A percentile compares a stretch with the other conserved stretches of the same genome.
Conservation (phyloP, 148 eudicot species). For the Chenopodium formosanum region DNA sequence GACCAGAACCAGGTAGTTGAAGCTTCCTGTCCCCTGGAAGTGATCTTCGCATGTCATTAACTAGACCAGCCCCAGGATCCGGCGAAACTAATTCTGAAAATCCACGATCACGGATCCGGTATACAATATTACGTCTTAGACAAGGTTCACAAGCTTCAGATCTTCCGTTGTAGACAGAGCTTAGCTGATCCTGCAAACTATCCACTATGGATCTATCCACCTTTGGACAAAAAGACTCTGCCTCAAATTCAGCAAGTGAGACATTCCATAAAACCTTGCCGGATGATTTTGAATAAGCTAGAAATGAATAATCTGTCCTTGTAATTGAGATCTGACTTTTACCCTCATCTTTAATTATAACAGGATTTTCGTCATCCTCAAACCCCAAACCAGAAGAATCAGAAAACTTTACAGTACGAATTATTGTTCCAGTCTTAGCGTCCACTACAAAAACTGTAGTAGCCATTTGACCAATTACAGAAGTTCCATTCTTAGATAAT, state of each 20-base stretch:
- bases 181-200: conserved; percentile 27
- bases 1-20: conserved; percentile 39
- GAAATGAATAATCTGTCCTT: conserved; percentile 57
- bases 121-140: conserved; percentile 39
- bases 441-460: conserved; percentile 54
- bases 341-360: conserved; percentile 29
- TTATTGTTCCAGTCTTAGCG: conserved; percentile 47
- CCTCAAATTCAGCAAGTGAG: conserved; percentile 56
- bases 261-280: conserved; percentile 56
- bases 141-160: conserved; percentile 30
- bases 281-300: conserved; percentile 38
- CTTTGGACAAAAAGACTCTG: conserved; percentile 40
- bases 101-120: conserved; percentile 46
- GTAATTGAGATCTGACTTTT: conserved; percentile 46
- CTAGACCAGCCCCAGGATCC: conserved; percentile 18
- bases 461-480: conserved; percentile 49
- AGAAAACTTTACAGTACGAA: conserved; percentile 45
- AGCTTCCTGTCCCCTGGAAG: conserved; percentile 38
- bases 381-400: conserved; percentile 31
- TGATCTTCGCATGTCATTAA: conserved; percentile 25
- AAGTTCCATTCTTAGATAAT: conserved; percentile 40
- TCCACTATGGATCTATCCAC: conserved; percentile 31
- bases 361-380: conserved; percentile 36
- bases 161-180: conserved; percentile 21
- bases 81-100: conserved; percentile 35